Base-by-base conservation (phyloP, 1,284 basidiomycete species). In the Irpex sp. region DNA sequence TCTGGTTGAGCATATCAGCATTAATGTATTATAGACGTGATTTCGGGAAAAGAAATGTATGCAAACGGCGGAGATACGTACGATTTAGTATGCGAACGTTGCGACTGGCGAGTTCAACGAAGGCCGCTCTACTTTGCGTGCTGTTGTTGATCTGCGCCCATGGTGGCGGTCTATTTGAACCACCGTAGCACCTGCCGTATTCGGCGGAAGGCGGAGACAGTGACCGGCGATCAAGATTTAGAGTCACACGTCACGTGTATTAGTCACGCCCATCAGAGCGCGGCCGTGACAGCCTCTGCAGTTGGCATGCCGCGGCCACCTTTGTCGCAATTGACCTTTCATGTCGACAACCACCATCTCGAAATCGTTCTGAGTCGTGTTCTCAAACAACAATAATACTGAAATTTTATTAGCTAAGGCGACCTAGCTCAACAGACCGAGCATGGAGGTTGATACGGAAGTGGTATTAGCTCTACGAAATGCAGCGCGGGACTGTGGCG, bases 401-500 rank as follows among this genome's bases (percentile, higher is more conserved):
- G 26, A 26, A 26, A 26, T 26, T 26, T 26, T 2, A 26, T 26
- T 44, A 44, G 40, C 40, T 44, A 15, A 44, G 26, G 26, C 26
- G 26, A 26, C 26, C 26, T 4, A 26, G 26, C 26, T 26, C 26
- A 44, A 44, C 40, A 44, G 40, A 44, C 26, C 26, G 40, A 44
- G 40, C 40, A 56, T 56, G 17, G 51, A 40, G 38, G 62, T 75
- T 2, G 72, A 74, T 64, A 62, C 64, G 9, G 75, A 74, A 19
- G 72, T 78, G 58, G 75, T 84, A 19, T 72, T 73, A 19, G 82
- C 83, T 34, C 70, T 90, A 60, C 78, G 83, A 51, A 71, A 74
- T 56, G 84, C 87, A 6, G 80, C 85, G 63, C 82, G 79, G 65
- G 85, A 89, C 47, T 77, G 75, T 51, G 68, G 73, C 19, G 74